phyloP scores from a whole-genome alignment of 1,284 basidiomycete genomes.

The Pyrrhoderma noxium region DNA sequence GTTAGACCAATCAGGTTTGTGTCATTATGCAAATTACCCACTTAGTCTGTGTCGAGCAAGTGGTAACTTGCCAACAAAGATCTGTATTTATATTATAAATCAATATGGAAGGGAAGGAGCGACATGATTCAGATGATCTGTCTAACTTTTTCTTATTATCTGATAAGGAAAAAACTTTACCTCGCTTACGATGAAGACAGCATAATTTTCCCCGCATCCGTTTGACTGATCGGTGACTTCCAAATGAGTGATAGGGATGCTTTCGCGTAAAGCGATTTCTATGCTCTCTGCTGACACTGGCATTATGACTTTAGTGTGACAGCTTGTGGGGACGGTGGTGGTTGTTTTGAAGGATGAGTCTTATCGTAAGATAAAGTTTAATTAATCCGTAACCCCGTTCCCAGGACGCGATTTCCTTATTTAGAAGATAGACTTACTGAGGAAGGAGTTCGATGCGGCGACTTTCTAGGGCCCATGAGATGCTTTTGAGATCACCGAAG shows the following conservation, averaged over 20 bases:
- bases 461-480: too few species aligned
- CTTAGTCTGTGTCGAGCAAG: conserved; percentile 62
- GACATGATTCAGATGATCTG: background rate
- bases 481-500: too few species aligned
- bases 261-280: conserved; percentile 51
- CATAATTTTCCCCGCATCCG: conserved; percentile 73
- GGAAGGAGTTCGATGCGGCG: too few species aligned
- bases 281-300: conserved; percentile 48
- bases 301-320: conserved; percentile 34
- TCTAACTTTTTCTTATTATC: conserved; percentile 1
- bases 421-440: too few species aligned
- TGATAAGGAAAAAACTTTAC: conserved; percentile 31
- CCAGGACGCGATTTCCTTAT: too few species aligned
- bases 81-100: conserved; percentile 30
- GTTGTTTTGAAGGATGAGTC: background rate
- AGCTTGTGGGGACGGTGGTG: too few species aligned
- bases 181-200: conserved; percentile 67
- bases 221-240: conserved; percentile 69
- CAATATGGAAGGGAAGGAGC: background rate
- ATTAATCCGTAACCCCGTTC: too few species aligned
- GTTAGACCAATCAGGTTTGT: background rate
- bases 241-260: conserved; percentile 54
- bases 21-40: conserved; percentile 29
- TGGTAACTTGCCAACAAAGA: conserved; percentile 70
- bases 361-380: too few species aligned